These are phyloP conservation scores for Bipolaris cookei DNA, from an alignment of 2,329 filamentous ascomycete genomes.

Conservation along the genomic window DNA sequence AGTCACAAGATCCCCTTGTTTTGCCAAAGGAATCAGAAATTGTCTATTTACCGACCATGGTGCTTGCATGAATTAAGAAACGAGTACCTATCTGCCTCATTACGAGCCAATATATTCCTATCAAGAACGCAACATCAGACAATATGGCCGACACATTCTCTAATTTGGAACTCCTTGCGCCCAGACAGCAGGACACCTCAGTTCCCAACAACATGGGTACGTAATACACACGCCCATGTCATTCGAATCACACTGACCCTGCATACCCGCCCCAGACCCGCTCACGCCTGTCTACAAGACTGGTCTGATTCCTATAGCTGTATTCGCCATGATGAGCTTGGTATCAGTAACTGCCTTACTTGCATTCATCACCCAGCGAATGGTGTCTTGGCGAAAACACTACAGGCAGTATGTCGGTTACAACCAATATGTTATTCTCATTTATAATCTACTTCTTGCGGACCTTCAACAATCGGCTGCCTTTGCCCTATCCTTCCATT, in stretches of 20 bases:
- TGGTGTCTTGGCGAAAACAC: constrained; percentile 58
- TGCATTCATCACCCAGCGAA: constrained; percentile 57
- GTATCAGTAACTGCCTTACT: constrained; percentile 54
- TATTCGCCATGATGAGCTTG: constrained; percentile 57
- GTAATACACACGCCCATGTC: neutral
- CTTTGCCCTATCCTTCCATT: constrained; percentile 58
- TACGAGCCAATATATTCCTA: constrained; percentile 1
- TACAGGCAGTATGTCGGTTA: constrained; percentile 59
- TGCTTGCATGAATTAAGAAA: constrained; percentile 23
- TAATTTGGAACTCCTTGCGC: constrained; percentile 11
- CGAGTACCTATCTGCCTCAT: constrained; percentile 9
- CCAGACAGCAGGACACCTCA: constrained; percentile 31
- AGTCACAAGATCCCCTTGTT: constrained; percentile 8
- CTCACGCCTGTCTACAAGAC: constrained; percentile 38
- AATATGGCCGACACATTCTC: constrained; percentile 16
- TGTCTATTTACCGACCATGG: constrained; percentile 20
- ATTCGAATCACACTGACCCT: neutral
- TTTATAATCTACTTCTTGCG: constrained; percentile 60
- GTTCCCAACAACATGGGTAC: constrained; percentile 39
- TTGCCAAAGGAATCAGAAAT: constrained; percentile 5
- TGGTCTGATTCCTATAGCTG: constrained; percentile 56
- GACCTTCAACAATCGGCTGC: constrained; percentile 61
- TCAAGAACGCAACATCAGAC: constrained; percentile 16
- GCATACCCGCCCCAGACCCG: constrained; percentile 16
- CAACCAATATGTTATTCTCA: constrained; percentile 62